phyloP scores from a whole-genome alignment of 805 yeast genomes.

The Wickerhamomyces xylosicus region DNA sequence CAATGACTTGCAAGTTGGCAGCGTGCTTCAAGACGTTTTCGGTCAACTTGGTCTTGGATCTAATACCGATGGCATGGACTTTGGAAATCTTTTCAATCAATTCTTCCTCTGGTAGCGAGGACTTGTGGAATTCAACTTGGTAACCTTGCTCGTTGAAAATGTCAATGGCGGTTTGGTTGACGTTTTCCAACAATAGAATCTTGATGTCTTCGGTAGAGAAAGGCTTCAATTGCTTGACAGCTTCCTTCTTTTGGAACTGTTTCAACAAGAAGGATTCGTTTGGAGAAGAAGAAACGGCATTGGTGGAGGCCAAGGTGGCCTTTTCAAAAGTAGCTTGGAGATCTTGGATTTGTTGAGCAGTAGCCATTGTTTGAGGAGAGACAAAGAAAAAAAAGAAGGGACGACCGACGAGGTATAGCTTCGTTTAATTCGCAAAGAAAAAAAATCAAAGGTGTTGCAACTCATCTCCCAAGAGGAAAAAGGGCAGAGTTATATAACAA shows the following conservation, averaged over 20 bases:
- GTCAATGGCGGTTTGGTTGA: slow-evolving; percentile 83
- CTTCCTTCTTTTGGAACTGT: slow-evolving; percentile 37
- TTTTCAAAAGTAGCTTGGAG: slow-evolving; percentile 47
- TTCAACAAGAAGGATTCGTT: slow-evolving; percentile 51
- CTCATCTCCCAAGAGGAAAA: no score
- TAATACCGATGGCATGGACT: slow-evolving; percentile 95
- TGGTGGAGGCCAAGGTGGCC: slow-evolving; percentile 44
- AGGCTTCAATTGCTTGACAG: slow-evolving; percentile 76
- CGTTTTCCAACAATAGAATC: slow-evolving; percentile 84
- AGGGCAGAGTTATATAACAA: no score
- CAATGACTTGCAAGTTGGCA: slow-evolving; percentile 78
- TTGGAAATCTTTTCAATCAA: slow-evolving; percentile 87
- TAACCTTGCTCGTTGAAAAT: slow-evolving; percentile 86
- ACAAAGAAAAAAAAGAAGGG: no score
- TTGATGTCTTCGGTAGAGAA: slow-evolving; percentile 93
- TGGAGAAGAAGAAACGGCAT: slow-evolving; percentile 78
- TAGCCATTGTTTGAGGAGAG: slow-evolving; percentile 44
- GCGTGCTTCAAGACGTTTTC: slow-evolving; percentile 76
- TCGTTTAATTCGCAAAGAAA: no score
- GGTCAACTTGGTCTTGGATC: slow-evolving; percentile 90
- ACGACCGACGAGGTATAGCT: no score
- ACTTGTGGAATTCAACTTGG: slow-evolving; percentile 90
- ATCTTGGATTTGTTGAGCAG: slow-evolving; percentile 55
- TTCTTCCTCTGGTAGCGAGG: slow-evolving; percentile 86
- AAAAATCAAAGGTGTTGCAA: no score